Percentiles rank a stretch among this genome's conserved stretches.
phyloP scores from a whole-genome alignment of 495 filamentous ascomycete genomes.

The Neurospora africana region DNA sequence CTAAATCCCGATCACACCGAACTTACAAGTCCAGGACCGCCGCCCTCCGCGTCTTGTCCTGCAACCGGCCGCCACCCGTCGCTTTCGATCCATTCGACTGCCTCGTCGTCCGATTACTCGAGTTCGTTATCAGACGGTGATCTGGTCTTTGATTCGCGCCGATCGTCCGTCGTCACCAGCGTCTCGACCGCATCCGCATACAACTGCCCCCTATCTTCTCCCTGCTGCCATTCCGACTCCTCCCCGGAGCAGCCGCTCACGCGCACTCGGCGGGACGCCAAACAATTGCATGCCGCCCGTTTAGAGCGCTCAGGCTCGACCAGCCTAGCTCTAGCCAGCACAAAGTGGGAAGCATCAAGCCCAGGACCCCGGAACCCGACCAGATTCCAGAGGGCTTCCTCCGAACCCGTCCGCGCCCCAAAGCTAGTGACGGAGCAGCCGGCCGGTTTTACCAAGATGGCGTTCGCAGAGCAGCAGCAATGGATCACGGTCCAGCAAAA shows the following conservation, averaged over 20 bases:
- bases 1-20: neutral
- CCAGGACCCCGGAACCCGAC: conserved; percentile 9
- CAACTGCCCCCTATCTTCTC: neutral
- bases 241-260: conserved; percentile 3
- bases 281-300: conserved; percentile 24
- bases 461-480: conserved; percentile 58
- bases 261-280: conserved; percentile 23
- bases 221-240: conserved; percentile 1
- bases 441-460: conserved; percentile 35
- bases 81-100: conserved; percentile 19
- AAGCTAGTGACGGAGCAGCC: neutral
- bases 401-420: conserved; percentile 17
- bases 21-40: neutral
- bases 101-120: conserved; percentile 11
- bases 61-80: conserved; percentile 12
- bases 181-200: conserved; percentile 7
- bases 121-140: conserved; percentile 11
- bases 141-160: conserved; percentile 17
- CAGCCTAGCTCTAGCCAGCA: conserved; percentile 18
- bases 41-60: neutral
- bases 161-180: conserved; percentile 19
- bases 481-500: conserved; percentile 98
- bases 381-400: conserved; percentile 21
- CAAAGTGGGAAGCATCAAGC: conserved; percentile 9
- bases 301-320: conserved; percentile 23